Evolutionary conservation across 2,329 filamentous ascomycete species (phyloP).

Genomic region (Neophaeococcomyces aloes): DNA sequence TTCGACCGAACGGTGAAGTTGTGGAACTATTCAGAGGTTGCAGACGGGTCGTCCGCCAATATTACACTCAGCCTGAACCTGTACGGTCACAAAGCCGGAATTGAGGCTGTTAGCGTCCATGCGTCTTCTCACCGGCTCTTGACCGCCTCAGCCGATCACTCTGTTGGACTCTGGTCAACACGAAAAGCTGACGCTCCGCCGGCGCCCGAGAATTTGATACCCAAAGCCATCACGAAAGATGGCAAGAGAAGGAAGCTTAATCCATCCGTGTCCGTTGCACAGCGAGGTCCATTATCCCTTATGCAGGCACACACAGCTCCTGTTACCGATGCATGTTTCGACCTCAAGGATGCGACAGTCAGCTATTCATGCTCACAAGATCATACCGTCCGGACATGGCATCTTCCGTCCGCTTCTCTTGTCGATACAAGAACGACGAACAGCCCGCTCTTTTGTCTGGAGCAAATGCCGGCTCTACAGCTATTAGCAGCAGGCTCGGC

Average conservation of each 20-base stretch:
- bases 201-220: conserved; percentile 56
- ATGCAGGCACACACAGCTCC: conserved; percentile 61
- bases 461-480: conserved; percentile 56
- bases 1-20: conserved; percentile 76
- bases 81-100: conserved; percentile 65
- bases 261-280: conserved; percentile 47
- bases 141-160: conserved; percentile 73
- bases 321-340: conserved; percentile 73
- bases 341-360: conserved; percentile 72
- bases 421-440: conserved; percentile 77
- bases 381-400: conserved; percentile 81
- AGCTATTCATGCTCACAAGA: conserved; percentile 88
- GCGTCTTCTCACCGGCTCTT: conserved; percentile 65
- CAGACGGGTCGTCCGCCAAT: conserved; percentile 48
- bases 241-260: conserved; percentile 70
- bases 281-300: conserved; percentile 68
- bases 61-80: conserved; percentile 69
- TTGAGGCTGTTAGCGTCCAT: conserved; percentile 57
- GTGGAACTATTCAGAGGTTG: conserved; percentile 73
- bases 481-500: conserved; percentile 66
- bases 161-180: conserved; percentile 79
- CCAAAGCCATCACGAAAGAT: conserved; percentile 50
- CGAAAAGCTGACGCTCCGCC: conserved; percentile 65
- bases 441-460: conserved; percentile 70
- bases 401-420: conserved; percentile 67